These are phyloP conservation scores for Poa annua DNA, from an alignment of 176 grass and related monocot species.

Conservation along the genomic window DNA sequence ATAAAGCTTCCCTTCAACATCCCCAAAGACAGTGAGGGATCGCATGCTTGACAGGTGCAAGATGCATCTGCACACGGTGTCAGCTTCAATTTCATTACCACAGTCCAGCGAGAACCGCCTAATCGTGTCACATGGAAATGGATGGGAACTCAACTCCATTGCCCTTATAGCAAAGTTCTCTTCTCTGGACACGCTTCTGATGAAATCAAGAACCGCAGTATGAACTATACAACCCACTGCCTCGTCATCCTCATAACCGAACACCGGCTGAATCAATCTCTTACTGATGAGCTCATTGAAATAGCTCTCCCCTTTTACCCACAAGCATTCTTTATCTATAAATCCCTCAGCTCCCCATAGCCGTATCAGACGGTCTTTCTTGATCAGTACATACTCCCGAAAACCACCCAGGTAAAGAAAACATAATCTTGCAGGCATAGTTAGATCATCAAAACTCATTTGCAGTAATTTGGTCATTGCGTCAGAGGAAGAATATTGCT, in stretches of 20 bases:
- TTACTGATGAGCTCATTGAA: conserved; percentile 20
- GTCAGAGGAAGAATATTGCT: not conserved
- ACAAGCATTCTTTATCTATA: not conserved
- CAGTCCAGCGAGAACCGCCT: not conserved
- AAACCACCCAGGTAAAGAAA: not conserved
- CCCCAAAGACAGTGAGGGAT: not conserved
- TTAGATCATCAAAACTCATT: not conserved
- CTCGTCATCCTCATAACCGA: not conserved
- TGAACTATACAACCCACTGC: not conserved
- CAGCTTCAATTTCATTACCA: not conserved
- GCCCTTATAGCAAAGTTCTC: not conserved
- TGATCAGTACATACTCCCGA: not conserved
- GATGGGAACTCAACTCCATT: not conserved
- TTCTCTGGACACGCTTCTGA: not conserved
- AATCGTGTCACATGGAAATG: not conserved
- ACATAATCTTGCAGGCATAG: not conserved
- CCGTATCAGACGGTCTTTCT: not conserved
- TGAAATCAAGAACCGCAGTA: not conserved
- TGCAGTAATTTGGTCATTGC: not conserved
- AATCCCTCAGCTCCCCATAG: conserved; percentile 30
- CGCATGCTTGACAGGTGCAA: not conserved
- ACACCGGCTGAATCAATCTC: not conserved
- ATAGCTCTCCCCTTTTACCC: not conserved
- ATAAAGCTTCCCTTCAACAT: not conserved
- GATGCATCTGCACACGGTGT: not conserved